These are phyloP conservation scores for Populus euphratica DNA, from an alignment of 345 rosid species.

Conservation along the genomic window DNA sequence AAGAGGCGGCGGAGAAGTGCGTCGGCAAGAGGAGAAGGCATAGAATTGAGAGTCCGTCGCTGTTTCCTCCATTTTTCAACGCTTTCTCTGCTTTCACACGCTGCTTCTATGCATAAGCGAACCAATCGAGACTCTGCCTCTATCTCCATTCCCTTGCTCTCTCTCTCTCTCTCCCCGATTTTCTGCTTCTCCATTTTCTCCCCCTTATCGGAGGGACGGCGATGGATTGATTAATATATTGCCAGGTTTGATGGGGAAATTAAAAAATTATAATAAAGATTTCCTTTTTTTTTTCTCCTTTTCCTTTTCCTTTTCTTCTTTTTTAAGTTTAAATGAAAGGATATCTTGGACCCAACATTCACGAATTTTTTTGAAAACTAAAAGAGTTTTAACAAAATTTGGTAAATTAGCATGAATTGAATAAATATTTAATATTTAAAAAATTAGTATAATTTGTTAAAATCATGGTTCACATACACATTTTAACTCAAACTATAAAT, in stretches of 20 bases:
- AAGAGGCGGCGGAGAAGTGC: conserved; percentile 62
- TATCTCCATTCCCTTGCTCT: neutral
- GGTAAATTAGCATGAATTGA: no score
- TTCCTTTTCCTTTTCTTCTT: no score
- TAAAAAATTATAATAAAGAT: neutral
- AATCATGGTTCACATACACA: no score
- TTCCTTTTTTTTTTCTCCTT: no score
- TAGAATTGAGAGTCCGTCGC: conserved; percentile 59
- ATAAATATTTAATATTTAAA: no score
- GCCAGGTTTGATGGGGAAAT: neutral
- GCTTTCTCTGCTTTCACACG: conserved; percentile 57
- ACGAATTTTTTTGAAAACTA: no score
- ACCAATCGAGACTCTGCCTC: conserved; percentile 48
- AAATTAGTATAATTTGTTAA: no score
- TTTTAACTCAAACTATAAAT: no score
- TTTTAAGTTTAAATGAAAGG: no score
- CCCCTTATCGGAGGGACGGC: neutral
- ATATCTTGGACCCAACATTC: no score
- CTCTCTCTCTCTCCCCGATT: neutral
- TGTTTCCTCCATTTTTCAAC: conserved; percentile 73
- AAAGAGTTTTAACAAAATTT: no score
- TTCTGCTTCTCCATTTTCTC: neutral
- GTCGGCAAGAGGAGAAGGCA: conserved; percentile 79
- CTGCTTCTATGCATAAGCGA: conserved; percentile 66
- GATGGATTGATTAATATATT: no score